phyloP scores from a whole-genome alignment of 148 eudicot species.

The Arbutus unedo region DNA sequence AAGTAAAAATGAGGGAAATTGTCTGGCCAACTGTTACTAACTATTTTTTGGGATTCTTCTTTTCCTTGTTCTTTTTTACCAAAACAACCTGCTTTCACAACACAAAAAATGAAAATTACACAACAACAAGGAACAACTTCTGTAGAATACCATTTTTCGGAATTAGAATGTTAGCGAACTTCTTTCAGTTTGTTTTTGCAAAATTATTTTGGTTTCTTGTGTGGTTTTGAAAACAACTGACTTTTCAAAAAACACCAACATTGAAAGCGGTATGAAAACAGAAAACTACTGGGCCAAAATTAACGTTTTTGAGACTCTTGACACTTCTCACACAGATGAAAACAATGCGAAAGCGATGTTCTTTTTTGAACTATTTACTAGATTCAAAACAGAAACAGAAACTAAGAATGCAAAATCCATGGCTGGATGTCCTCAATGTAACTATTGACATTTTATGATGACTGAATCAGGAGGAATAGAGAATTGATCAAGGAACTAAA shows the following conservation, averaged over 20 bases:
- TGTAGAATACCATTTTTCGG: too few relatives aligned
- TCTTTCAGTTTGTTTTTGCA: background rate
- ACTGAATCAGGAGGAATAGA: constrained; percentile 67
- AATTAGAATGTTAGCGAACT: background rate
- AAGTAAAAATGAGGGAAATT: background rate
- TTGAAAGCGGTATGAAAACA: background rate
- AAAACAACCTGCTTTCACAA: too few relatives aligned
- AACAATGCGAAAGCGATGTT: too few relatives aligned
- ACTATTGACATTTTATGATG: background rate
- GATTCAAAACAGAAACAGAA: too few relatives aligned
- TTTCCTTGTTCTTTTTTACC: too few relatives aligned
- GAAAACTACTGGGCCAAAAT: background rate
- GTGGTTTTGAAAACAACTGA: background rate
- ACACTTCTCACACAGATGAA: too few relatives aligned
- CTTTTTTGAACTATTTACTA: too few relatives aligned
- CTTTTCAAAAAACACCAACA: background rate
- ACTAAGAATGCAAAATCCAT: too few relatives aligned
- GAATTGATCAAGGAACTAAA: constrained; percentile 50
- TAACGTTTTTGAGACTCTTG: too few relatives aligned
- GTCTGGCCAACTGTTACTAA: background rate
- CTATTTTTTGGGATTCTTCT: background rate
- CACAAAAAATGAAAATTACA: too few relatives aligned
- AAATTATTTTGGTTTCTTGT: background rate
- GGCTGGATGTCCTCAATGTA: background rate
- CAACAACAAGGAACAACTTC: too few relatives aligned